A percentile compares a stretch with the other conserved stretches of the same genome.
phyloP scores from a whole-genome alignment of 805 yeast genomes.

The Ogataea henricii region DNA sequence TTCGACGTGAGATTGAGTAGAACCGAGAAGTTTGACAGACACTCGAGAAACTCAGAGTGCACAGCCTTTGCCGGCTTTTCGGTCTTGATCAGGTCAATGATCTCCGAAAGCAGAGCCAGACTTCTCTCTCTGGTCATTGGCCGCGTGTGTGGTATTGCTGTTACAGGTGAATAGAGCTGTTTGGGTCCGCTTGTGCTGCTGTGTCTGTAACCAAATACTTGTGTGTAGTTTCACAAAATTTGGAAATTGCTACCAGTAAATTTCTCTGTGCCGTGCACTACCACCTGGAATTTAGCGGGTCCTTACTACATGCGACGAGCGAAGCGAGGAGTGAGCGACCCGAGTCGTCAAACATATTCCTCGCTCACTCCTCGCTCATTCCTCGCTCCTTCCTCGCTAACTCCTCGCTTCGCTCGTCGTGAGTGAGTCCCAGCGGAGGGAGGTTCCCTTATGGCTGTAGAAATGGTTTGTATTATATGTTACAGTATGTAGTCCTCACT shows the following conservation, averaged over 20 bases:
- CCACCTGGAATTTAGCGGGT: too few relatives aligned
- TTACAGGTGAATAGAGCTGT: too few relatives aligned
- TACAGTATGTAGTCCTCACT: not conserved
- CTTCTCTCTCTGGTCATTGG: constrained; percentile 21
- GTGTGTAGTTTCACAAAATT: not conserved
- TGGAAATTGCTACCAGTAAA: not conserved
- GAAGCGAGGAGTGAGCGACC: too few relatives aligned
- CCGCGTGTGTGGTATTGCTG: too few relatives aligned
- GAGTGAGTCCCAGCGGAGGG: too few relatives aligned
- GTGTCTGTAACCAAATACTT: not conserved
- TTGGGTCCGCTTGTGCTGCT: too few relatives aligned
- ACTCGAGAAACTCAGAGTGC: constrained; percentile 11
- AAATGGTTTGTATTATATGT: not conserved
- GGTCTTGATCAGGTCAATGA: constrained; percentile 10
- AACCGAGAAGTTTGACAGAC: constrained; percentile 15
- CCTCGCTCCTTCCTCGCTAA: too few relatives aligned
- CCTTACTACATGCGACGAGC: too few relatives aligned
- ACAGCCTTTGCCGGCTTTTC: not conserved
- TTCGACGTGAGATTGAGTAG: constrained; percentile 18
- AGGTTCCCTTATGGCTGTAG: not conserved
- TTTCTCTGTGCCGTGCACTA: constrained; percentile 3
- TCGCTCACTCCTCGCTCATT: too few relatives aligned
- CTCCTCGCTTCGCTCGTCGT: too few relatives aligned
- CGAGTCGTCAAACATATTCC: too few relatives aligned
- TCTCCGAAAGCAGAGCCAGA: constrained; percentile 21